Evolutionary conservation across 1,284 basidiomycete species (phyloP), one percentile per base, ranked within the genome.

Genomic region (Hymenochaete sp.): DNA sequence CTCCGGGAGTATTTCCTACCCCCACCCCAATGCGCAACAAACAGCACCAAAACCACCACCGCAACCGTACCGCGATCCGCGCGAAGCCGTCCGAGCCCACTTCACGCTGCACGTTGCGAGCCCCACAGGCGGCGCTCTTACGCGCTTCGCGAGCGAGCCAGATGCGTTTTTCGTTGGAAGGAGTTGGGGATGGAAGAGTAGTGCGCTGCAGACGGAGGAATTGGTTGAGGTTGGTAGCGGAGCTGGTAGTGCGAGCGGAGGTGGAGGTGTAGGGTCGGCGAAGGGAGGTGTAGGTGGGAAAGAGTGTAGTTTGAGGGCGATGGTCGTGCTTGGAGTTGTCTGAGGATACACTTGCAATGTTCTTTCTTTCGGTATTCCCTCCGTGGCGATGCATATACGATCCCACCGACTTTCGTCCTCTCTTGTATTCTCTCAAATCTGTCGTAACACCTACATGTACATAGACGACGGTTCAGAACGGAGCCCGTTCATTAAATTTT

Each of bases 41-140:
- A 60, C 65, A 2, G 57, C 64, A 1, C 61, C 70, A 18, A 51
- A 67, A 13, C 59, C 71, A 9, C 79, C 83, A 4, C 55, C 60
- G 10, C 79, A 83, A 47, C 77, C 79, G n/a, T 87, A 80, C 57
- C 74, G 84, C 47, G 84, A 88, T 59, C 76, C 82, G n/a, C 75
- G 85, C 14, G 57, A 72, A 26, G 64, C 71, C 4, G 70, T 88
- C 31, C 70, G 73, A 13, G 83, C 82, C 2, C 91, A 89, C 62
- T 96, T 97, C 57, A 76, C 77, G 36, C 82, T 96, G 51, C 78
- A 77, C 48, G 93, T 91, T 57, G 78, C 85, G 1, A 85, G 77
- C 44, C 79, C 83, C 9, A 80, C 86, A 4, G 91, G 93, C 5
- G 79, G 82, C 3, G 82, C 82, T 18, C 70, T 92, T 56, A 92